A percentile compares a stretch with the other conserved stretches of the same genome.
Conservation (phyloP, 2,329 filamentous ascomycete genomes). For the Graphilbum fragrans region DNA sequence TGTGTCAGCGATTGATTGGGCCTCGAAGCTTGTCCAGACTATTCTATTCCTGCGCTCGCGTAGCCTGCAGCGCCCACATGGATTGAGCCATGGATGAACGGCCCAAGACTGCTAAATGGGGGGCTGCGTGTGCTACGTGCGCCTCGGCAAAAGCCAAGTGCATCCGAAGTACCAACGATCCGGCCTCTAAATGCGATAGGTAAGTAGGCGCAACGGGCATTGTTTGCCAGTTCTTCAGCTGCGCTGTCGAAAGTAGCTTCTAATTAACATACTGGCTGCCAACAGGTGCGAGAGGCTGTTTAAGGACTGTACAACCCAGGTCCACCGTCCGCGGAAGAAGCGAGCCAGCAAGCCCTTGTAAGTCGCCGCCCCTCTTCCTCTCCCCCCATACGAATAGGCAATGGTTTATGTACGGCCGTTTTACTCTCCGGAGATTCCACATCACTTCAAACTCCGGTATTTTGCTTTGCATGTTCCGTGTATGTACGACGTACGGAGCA, state of each 20-base stretch:
- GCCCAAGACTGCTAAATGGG: conserved; percentile 27
- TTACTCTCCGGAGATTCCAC: too few species aligned
- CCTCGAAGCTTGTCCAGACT: too few species aligned
- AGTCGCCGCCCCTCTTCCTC: conserved; percentile 13
- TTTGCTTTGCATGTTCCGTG: too few species aligned
- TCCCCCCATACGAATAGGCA: not conserved
- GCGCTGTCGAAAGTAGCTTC: too few species aligned
- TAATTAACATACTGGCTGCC: too few species aligned
- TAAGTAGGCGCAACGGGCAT: conserved; percentile 5
- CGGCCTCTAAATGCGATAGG: conserved; percentile 31
- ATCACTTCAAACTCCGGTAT: too few species aligned
- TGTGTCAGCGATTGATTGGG: too few species aligned
- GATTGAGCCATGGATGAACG: conserved; percentile 2
- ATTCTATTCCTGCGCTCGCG: too few species aligned
- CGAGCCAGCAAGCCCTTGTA: conserved; percentile 37
- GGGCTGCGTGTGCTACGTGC: conserved; percentile 34
- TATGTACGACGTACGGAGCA: too few species aligned
- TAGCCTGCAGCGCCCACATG: too few species aligned
- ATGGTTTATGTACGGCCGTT: too few species aligned
- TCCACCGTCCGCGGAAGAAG: conserved; percentile 39
- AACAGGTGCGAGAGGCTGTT: conserved; percentile 33
- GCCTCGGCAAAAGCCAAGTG: conserved; percentile 38
- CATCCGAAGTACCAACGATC: conserved; percentile 25
- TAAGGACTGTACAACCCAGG: conserved; percentile 33
- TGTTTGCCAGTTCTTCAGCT: not conserved